Conservation (phyloP, 768 basidiomycete species). For the Neoboletus brunneissimus region DNA sequence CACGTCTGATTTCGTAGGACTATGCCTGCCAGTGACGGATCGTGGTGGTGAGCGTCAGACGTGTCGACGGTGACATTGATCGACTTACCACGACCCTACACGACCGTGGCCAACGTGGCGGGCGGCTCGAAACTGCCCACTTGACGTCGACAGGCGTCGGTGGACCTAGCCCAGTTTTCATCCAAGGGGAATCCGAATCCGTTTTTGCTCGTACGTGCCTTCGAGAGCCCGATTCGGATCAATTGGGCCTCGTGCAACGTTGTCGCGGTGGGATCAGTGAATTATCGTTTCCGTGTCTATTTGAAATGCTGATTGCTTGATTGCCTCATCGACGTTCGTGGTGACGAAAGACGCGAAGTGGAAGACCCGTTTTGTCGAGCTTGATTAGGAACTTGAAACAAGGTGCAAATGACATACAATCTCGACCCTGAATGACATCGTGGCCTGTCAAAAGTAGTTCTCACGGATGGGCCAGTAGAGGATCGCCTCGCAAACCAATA, state of each 20-base stretch:
- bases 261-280: neutral
- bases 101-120: constrained; percentile 53
- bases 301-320: no score
- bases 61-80: neutral
- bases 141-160: no score
- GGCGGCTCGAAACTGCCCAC: no score
- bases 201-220: neutral
- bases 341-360: neutral
- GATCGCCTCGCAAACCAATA: neutral
- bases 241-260: neutral
- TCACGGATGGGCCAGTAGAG: no score
- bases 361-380: neutral
- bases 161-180: no score
- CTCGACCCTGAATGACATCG: neutral
- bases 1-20: constrained; percentile 63
- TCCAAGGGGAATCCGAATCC: neutral
- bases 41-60: neutral
- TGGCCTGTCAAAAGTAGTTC: neutral
- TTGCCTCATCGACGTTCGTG: no score
- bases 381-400: neutral
- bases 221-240: neutral
- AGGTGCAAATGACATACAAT: neutral
- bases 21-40: constrained; percentile 45
- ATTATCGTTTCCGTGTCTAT: neutral
- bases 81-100: constrained; percentile 56